A percentile compares a stretch with the other conserved stretches of the same genome.
These are phyloP conservation scores for Lolium perenne DNA, from an alignment of 176 grass and related monocot species.

Conservation along the genomic window DNA sequence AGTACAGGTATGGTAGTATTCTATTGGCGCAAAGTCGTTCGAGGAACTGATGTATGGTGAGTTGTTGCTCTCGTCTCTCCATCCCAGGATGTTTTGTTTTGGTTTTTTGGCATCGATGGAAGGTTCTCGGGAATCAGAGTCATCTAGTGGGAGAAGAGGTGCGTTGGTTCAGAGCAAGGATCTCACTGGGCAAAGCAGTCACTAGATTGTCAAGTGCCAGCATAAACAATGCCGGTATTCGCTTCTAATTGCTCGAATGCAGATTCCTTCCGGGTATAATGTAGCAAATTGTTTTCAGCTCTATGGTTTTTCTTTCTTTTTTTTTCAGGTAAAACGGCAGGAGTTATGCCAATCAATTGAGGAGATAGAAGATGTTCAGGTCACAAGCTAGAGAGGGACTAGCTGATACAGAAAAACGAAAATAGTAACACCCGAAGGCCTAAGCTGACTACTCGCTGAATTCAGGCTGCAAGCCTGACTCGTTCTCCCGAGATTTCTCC, in stretches of 20 bases:
- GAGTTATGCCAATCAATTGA: no score
- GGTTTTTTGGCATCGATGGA: neutral
- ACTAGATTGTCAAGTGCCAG: neutral
- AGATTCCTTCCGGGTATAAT: neutral
- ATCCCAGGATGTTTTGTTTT: neutral
- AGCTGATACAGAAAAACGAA: no score
- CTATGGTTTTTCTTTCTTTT: no score
- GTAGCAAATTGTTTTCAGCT: neutral
- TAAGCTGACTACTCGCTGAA: no score
- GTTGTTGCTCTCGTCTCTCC: neutral
- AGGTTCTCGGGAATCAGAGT: slow-evolving; percentile 18
- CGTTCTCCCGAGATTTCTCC: no score
- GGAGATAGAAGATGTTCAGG: no score
- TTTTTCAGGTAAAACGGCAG: no score
- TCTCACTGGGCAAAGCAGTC: neutral
- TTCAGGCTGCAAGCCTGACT: no score
- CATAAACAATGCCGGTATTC: neutral
- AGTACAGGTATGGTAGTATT: neutral
- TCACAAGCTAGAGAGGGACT: no score
- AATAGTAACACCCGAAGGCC: no score
- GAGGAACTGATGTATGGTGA: slow-evolving; percentile 1
- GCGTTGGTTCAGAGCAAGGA: neutral
- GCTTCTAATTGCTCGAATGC: neutral
- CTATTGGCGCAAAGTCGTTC: neutral
- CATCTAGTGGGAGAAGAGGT: neutral